Evolutionary conservation across 2,329 filamentous ascomycete species (phyloP).

Genomic region (Neonectria coccinea): DNA sequence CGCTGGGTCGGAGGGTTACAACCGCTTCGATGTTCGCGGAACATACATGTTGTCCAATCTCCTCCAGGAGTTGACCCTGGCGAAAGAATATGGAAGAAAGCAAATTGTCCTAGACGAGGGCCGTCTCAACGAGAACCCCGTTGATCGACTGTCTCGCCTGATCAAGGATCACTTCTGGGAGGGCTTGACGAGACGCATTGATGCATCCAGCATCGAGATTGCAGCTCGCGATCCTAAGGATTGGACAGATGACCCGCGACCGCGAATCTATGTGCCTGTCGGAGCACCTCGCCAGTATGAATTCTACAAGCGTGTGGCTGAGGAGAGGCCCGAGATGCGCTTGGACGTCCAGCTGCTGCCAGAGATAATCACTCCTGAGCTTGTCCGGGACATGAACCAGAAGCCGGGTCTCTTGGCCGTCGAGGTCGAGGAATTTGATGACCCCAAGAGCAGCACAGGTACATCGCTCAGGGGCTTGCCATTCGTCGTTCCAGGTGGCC

Average conservation of each 20-base stretch:
- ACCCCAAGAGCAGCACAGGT: conserved; percentile 70
- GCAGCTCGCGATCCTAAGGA: conserved; percentile 94
- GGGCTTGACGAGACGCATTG: conserved; percentile 87
- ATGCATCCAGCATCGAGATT: conserved; percentile 86
- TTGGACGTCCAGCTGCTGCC: conserved; percentile 87
- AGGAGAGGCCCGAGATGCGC: conserved; percentile 82
- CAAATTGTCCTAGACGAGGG: conserved; percentile 92
- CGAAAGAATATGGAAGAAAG: conserved; percentile 89
- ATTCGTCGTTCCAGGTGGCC: conserved; percentile 96
- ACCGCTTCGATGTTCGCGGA: conserved; percentile 89
- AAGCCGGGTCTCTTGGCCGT: conserved; percentile 91
- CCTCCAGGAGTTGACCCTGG: conserved; percentile 92
- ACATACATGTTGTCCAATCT: conserved; percentile 98
- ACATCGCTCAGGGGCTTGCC: conserved; percentile 83
- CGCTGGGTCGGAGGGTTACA: conserved; percentile 85
- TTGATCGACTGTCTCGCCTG: conserved; percentile 85
- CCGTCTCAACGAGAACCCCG: conserved; percentile 93
- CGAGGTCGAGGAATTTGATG: conserved; percentile 81
- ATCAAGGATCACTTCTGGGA: conserved; percentile 95
- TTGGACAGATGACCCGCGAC: conserved; percentile 89
- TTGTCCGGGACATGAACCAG: conserved; percentile 84
- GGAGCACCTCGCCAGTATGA: conserved; percentile 88
- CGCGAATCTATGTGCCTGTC: conserved; percentile 89
- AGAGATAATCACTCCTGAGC: conserved; percentile 81
- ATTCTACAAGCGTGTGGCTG: conserved; percentile 87